Conservation (phyloP, 225 moss, liverwort and hornwort species). For the Neckera pumila region DNA sequence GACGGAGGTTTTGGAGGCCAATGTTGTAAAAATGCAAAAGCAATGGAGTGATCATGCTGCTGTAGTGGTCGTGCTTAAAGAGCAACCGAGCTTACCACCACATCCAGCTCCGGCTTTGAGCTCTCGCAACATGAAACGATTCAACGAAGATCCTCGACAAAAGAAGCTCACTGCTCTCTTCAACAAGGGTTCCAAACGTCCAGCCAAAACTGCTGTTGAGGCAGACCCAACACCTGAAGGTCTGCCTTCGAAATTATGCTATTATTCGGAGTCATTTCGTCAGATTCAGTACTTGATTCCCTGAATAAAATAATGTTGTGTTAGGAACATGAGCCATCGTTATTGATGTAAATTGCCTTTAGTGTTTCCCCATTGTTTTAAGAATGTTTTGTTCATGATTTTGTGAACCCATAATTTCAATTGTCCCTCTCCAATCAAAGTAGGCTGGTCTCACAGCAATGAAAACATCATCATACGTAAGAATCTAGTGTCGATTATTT, state of each 20-base stretch:
- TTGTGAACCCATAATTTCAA: neutral
- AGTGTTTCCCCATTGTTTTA: neutral
- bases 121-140: conserved; percentile 73
- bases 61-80: conserved; percentile 47
- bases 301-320: neutral
- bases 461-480: neutral
- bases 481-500: neutral
- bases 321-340: neutral
- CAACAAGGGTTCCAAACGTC: conserved; percentile 25
- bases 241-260: neutral
- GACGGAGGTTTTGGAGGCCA: conserved; percentile 43
- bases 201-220: neutral
- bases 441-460: neutral
- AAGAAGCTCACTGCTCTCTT: conserved; percentile 72
- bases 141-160: conserved; percentile 68
- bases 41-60: conserved; percentile 84
- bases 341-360: neutral
- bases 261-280: neutral
- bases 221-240: conserved; percentile 5
- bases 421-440: neutral
- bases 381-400: neutral
- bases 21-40: conserved; percentile 48
- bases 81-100: conserved; percentile 47
- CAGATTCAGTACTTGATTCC: neutral
- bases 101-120: conserved; percentile 62